Conservation (phyloP, 192 early-diverging fungal species). For the Coemansia sp. region DNA sequence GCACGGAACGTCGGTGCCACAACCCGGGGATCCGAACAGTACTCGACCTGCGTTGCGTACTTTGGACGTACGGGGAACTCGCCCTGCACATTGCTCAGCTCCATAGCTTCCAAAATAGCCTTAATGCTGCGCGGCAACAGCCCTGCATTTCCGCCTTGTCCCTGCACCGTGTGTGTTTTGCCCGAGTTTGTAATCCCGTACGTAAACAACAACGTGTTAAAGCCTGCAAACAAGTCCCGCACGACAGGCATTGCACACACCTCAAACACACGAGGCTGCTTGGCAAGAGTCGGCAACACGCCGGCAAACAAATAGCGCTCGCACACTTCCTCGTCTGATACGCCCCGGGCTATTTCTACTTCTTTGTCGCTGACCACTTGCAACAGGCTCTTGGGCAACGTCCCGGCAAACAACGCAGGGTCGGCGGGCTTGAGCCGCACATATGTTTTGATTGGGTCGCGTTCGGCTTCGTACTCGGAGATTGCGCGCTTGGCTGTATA, state of each 20-base stretch:
- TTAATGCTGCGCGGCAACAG: conserved; percentile 61
- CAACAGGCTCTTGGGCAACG: conserved; percentile 21
- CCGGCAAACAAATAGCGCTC: conserved; percentile 61
- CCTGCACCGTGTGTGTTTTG: conserved; percentile 69
- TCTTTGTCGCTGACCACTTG: conserved; percentile 50
- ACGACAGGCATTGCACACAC: conserved; percentile 61
- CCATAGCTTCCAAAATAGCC: conserved; percentile 59
- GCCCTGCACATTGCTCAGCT: conserved; percentile 34
- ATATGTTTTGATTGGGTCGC: conserved; percentile 53
- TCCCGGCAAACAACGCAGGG: conserved; percentile 3
- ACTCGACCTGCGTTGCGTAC: conserved; percentile 48
- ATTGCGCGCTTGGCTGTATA: conserved; percentile 43
- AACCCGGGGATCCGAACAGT: conserved; percentile 43
- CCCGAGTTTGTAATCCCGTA: conserved; percentile 74
- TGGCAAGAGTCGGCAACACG: conserved; percentile 52
- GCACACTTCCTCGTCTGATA: conserved; percentile 20
- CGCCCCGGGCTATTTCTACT: conserved; percentile 14
- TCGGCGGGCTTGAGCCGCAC: conserved; percentile 43
- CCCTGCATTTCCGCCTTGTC: conserved; percentile 50
- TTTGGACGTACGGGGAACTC: conserved; percentile 31
- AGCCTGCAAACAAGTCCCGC: conserved; percentile 55
- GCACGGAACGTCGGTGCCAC: conserved; percentile 27
- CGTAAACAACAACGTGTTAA: conserved; percentile 66
- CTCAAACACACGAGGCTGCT: conserved; percentile 61
- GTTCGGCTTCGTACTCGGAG: conserved; percentile 38